phyloP scores from a whole-genome alignment of 495 filamentous ascomycete genomes.

The Aspergillus wentii region DNA sequence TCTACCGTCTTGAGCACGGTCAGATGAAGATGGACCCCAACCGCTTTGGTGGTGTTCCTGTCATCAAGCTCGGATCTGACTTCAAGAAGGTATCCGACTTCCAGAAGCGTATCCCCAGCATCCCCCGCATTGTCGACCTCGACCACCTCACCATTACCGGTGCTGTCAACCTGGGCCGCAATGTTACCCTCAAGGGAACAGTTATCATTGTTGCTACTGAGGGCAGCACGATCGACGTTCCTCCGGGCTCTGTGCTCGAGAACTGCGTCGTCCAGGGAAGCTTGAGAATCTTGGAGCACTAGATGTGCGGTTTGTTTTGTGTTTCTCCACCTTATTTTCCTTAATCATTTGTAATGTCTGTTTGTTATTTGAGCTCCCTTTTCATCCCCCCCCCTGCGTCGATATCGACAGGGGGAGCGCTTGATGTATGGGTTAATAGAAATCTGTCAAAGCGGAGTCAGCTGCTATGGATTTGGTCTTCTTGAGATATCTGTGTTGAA shows the following conservation, averaged over 20 bases:
- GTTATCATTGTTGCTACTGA: conserved; percentile 99
- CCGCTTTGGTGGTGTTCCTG: conserved; percentile 95
- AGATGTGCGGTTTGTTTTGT: conserved; percentile 21
- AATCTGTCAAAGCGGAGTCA: conserved; percentile 4
- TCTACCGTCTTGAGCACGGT: conserved; percentile 99
- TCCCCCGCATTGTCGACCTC: conserved; percentile 96
- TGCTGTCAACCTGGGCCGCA: conserved; percentile 90
- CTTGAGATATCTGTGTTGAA: conserved; percentile 9
- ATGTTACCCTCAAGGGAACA: conserved; percentile 95
- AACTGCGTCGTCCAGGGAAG: conserved; percentile 99
- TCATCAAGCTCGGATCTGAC: conserved; percentile 98
- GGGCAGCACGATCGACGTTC: conserved; percentile 96
- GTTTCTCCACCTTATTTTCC: conserved; percentile 3
- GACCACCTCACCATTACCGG: conserved; percentile 98
- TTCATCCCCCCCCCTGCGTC: neutral
- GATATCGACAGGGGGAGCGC: no score
- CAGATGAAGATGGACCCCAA: conserved; percentile 93
- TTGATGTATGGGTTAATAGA: conserved; percentile 6
- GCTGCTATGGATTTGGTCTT: conserved; percentile 3
- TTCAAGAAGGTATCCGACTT: conserved; percentile 99
- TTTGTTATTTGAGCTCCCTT: neutral
- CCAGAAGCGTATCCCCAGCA: conserved; percentile 93
- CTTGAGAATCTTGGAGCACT: conserved; percentile 91
- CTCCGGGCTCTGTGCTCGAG: conserved; percentile 91
- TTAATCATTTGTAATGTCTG: conserved; percentile 4